Conservation (phyloP, 2,329 filamentous ascomycete species). For the Eutypella sp. region DNA sequence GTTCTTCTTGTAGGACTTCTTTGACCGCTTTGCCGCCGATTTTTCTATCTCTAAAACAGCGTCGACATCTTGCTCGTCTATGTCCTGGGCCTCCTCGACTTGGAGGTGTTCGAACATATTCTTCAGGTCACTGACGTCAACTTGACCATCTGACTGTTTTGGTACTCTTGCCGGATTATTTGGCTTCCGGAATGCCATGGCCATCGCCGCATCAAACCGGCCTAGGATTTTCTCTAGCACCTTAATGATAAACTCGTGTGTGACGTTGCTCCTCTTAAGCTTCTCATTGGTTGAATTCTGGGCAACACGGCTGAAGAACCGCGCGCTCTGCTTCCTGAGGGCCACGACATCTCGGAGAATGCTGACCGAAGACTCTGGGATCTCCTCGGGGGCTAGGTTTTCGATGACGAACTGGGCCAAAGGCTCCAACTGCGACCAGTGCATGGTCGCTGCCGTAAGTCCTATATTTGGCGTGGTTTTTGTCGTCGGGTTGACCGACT, state of each 20-base stretch:
- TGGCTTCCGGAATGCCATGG: conserved; percentile 4
- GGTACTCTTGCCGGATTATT: neutral
- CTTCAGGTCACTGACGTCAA: conserved; percentile 15
- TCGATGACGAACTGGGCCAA: conserved; percentile 17
- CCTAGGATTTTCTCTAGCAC: conserved; percentile 21
- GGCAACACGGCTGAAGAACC: conserved; percentile 15
- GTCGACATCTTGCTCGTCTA: conserved; percentile 8
- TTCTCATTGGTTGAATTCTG: conserved; percentile 12
- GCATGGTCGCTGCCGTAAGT: neutral
- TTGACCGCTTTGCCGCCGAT: conserved; percentile 1
- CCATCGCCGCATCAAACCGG: conserved; percentile 17
- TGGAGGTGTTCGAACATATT: conserved; percentile 24
- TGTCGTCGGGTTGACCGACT: neutral
- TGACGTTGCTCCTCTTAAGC: conserved; percentile 16
- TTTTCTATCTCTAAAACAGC: conserved; percentile 5
- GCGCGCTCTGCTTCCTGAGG: conserved; percentile 22
- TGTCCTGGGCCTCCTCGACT: conserved; percentile 13
- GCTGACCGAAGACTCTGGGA: conserved; percentile 18
- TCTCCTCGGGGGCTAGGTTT: conserved; percentile 16
- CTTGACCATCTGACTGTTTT: conserved; percentile 1
- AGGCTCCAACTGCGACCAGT: conserved; percentile 8
- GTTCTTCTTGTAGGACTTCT: conserved; percentile 5
- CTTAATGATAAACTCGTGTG: conserved; percentile 22
- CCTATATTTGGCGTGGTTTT: neutral
- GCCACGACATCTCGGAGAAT: conserved; percentile 23